These are phyloP conservation scores for Cercospora zeae-maydis DNA, from an alignment of 2,329 filamentous ascomycete species.

Conservation along the genomic window DNA sequence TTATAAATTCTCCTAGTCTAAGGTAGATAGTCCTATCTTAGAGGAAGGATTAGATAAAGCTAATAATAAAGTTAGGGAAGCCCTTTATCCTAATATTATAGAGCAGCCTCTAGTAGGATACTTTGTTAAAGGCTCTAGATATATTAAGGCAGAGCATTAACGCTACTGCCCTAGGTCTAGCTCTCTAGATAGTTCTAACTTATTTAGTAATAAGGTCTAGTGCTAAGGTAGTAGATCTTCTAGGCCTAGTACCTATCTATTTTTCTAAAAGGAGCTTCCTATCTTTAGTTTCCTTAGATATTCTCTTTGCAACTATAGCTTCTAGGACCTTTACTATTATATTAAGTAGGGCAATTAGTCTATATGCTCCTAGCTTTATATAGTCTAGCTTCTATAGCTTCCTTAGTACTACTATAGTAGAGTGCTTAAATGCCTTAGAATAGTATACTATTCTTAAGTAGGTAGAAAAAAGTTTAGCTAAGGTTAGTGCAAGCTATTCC, in stretches of 20 bases:
- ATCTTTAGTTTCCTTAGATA: neutral
- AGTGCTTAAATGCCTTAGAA: no score
- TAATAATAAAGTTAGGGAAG: neutral
- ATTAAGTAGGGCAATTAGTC: no score
- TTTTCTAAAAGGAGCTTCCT: neutral
- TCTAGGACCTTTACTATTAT: neutral
- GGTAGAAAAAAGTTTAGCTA: no score
- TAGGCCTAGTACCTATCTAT: neutral
- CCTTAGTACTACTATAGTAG: no score
- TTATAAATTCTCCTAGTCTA: neutral
- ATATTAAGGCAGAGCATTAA: neutral
- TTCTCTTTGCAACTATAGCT: neutral
- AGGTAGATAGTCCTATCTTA: neutral
- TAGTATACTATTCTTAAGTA: no score
- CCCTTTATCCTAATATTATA: neutral
- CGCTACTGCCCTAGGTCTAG: neutral
- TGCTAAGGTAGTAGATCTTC: neutral
- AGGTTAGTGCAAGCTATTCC: no score
- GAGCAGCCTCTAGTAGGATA: neutral
- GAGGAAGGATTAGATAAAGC: neutral
- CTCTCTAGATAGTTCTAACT: neutral
- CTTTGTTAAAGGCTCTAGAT: neutral
- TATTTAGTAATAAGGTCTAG: neutral
- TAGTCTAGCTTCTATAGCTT: no score
- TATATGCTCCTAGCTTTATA: no score